Evolutionary conservation across 352 stramenopile genomes (phyloP), one percentile per base, ranked within the genome.

Genomic region (Peronospora farinosa): DNA sequence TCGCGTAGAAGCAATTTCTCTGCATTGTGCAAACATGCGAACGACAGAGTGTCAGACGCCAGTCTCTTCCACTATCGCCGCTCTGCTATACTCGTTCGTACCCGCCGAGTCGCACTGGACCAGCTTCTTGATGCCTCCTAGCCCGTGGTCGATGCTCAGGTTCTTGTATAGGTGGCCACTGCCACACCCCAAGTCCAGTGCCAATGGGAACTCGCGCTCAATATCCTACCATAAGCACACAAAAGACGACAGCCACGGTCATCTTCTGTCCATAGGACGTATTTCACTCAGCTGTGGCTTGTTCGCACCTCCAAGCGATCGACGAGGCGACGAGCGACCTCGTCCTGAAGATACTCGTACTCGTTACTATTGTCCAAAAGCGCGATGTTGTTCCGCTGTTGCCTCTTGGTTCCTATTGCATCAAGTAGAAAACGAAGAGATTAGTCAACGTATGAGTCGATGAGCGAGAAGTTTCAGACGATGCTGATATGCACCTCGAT

Each of bases 331-430:
- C 78, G 76, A 4, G 83, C 78, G 31, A 94, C 83, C 53, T 94
- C 80, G 47, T 91, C 78, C 57, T 89, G 88, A 25, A 94, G 57
- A 51, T 94, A 94, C 49, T 94, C 83, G 58, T 86, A 91, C 56
- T 94, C 78, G 36, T 74, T 63, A 30, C 69, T 66, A 46, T 84
- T 81, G 9, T 63, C 44, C 16, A 86, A 60, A 16, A 69, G 31
- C 9, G 78, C 76, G 19, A 77, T 72, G 52, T 87, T 92, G 63
- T 92, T 91, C 37, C 75, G 77, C 52, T 94, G 83, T 61, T 84
- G 74, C 15, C 83, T 66, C 63, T 94, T 94, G 47, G 76, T 60
- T 15, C 67, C 83, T 67, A 40, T 36, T 82, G 50, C n/a, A 50
- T 32, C 28, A 12, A 30, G 27, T n/a, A 63, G 13, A 54, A 35